Percentiles rank a stretch among this genome's conserved stretches.
Evolutionary conservation across 257 asterid genomes (phyloP).

Genomic region (Plectranthus barbatus): DNA sequence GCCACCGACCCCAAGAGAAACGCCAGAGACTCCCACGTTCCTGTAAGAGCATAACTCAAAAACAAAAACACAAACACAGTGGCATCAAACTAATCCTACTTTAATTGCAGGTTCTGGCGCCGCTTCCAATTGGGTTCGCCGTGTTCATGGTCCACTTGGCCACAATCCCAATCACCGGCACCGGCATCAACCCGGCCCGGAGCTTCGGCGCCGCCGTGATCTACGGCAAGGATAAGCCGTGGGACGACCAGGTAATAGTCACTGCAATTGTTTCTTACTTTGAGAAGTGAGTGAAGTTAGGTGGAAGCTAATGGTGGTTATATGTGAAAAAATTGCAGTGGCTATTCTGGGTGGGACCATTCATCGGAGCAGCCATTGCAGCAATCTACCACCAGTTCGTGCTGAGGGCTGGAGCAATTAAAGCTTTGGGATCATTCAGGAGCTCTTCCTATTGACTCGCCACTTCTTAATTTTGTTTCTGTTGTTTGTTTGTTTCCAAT

Average conservation of each 20-base stretch:
- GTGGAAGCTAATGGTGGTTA: no score
- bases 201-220: no score
- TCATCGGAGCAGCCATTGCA: slow-evolving; percentile 76
- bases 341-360: slow-evolving; percentile 89
- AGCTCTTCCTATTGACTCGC: slow-evolving; percentile 52
- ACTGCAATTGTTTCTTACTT: no score
- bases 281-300: neutral
- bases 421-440: slow-evolving; percentile 71
- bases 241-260: slow-evolving; percentile 57
- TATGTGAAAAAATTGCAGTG: slow-evolving; percentile 28
- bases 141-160: no score
- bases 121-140: slow-evolving; percentile 85
- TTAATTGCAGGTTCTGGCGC: slow-evolving; percentile 51
- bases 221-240: slow-evolving; percentile 44
- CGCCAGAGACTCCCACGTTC: slow-evolving; percentile 71
- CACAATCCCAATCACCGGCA: no score
- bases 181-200: no score
- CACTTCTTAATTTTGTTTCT: no score
- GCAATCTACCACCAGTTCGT: slow-evolving; percentile 65
- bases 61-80: no score
- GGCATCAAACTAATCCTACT: neutral
- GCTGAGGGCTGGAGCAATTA: slow-evolving; percentile 62
- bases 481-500: no score
- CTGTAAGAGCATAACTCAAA: slow-evolving; percentile 28
- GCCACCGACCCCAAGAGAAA: no score